Conservation (phyloP, 768 basidiomycete genomes). For the Leucogyrophana mollusca region DNA sequence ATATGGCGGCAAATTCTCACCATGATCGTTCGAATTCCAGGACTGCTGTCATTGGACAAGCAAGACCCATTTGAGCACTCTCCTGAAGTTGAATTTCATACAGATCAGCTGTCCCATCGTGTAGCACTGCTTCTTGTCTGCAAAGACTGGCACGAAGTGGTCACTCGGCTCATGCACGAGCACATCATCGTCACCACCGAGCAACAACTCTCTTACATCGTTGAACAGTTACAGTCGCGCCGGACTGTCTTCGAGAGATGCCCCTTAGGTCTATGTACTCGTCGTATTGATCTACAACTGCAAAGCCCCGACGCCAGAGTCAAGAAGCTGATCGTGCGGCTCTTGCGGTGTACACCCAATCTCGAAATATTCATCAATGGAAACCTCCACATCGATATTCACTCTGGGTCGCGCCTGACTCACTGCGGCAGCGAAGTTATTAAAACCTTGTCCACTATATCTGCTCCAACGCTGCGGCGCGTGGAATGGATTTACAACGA, state of each 20-base stretch:
- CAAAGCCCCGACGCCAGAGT: constrained; percentile 25
- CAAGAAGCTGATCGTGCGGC: constrained; percentile 27
- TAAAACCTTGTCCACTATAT: constrained; percentile 29
- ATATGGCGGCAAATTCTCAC: constrained; percentile 41
- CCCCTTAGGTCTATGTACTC: constrained; percentile 37
- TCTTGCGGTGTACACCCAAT: constrained; percentile 42
- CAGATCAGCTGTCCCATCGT: constrained; percentile 23
- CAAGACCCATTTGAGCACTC: constrained; percentile 41
- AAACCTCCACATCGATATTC: constrained; percentile 28
- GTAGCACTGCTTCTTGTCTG: constrained; percentile 34
- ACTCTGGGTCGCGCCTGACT: constrained; percentile 16
- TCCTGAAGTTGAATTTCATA: constrained; percentile 29
- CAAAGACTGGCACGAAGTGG: constrained; percentile 34
- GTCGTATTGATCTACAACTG: constrained; percentile 42
- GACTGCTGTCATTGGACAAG: constrained; percentile 29
- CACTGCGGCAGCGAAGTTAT: constrained; percentile 34
- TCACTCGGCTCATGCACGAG: constrained; percentile 39
- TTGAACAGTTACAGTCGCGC: constrained; percentile 34
- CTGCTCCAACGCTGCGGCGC: constrained; percentile 36
- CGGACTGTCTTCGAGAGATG: constrained; percentile 17
- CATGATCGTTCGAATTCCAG: constrained; percentile 33
- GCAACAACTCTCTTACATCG: constrained; percentile 31
- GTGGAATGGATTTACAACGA: constrained; percentile 48
- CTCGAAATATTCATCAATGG: constrained; percentile 42
- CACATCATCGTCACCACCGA: constrained; percentile 38